Evolutionary conservation across 1,284 basidiomycete species (phyloP).

Genomic region (Mycena citricolor): DNA sequence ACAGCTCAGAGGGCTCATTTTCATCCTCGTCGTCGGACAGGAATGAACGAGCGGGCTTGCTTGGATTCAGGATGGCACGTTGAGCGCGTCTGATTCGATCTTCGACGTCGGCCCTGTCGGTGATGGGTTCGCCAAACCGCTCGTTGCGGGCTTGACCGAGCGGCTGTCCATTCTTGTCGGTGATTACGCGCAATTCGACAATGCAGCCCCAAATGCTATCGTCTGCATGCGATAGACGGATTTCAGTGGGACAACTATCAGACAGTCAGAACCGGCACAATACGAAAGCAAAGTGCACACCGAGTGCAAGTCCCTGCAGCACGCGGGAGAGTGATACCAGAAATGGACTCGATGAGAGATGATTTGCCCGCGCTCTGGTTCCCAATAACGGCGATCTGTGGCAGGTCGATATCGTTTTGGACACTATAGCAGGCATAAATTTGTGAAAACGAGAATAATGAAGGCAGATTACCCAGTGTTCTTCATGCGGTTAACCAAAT

Average conservation of each 20-base stretch:
- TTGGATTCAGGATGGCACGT: constrained; percentile 68
- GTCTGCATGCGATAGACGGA: constrained; percentile 49
- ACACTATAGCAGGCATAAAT: constrained; percentile 41
- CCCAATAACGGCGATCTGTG: constrained; percentile 68
- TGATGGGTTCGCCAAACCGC: constrained; percentile 54
- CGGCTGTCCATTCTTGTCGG: constrained; percentile 43
- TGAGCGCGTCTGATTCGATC: constrained; percentile 70
- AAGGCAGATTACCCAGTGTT: constrained; percentile 58
- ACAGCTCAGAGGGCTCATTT: constrained; percentile 35
- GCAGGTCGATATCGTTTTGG: constrained; percentile 65
- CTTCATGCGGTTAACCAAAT: constrained; percentile 53
- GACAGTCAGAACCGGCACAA: not conserved
- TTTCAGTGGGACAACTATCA: constrained; percentile 70
- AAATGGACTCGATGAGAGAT: constrained; percentile 73
- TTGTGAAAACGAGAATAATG: not conserved
- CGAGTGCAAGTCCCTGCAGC: constrained; percentile 64
- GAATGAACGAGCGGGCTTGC: constrained; percentile 34
- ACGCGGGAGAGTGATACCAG: constrained; percentile 66
- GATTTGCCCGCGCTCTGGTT: constrained; percentile 73
- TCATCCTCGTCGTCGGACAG: constrained; percentile 40
- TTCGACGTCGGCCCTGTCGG: constrained; percentile 54
- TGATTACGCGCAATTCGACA: constrained; percentile 55
- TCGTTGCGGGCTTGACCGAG: constrained; percentile 42
- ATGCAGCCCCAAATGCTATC: constrained; percentile 59
- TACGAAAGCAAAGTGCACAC: constrained; percentile 32